Conservation (phyloP, 257 asterid species). For the Solanum dulcamara region DNA sequence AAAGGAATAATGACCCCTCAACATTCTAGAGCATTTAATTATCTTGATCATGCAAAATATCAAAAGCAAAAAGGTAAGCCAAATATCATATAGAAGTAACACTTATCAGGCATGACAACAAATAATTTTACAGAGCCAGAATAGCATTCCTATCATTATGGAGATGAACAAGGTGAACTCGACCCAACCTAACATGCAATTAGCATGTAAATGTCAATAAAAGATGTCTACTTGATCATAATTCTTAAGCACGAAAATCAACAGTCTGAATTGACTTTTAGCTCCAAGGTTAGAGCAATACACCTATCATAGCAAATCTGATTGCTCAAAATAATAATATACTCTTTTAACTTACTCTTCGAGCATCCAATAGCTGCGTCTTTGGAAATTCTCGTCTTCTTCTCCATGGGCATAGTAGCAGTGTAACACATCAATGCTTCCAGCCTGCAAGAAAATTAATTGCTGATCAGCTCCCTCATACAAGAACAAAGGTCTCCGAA, state of each 20-base stretch:
- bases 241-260: background rate
- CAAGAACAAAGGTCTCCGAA: conserved; percentile 8
- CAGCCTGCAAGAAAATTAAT: conserved; percentile 45
- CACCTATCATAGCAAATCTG: background rate
- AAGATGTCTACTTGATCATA: background rate
- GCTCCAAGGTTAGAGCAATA: background rate
- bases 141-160: background rate
- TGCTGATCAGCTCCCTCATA: conserved; percentile 6
- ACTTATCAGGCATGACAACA: background rate
- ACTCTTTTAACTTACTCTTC: conserved; percentile 59
- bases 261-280: background rate
- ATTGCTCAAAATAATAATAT: background rate
- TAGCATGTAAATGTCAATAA: background rate
- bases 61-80: background rate
- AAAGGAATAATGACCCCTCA: background rate
- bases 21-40: background rate
- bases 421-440: conserved; percentile 80
- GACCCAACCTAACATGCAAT: background rate
- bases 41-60: background rate
- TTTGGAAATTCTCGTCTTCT: conserved; percentile 69
- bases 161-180: background rate
- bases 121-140: background rate
- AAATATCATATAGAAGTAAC: background rate
- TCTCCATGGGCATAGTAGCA: conserved; percentile 98
- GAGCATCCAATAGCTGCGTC: conserved; percentile 99